Evolutionary conservation across 2,329 filamentous ascomycete genomes (phyloP), one percentile per base, ranked within the genome.

Genomic region (Colletotrichum echinochloae): DNA sequence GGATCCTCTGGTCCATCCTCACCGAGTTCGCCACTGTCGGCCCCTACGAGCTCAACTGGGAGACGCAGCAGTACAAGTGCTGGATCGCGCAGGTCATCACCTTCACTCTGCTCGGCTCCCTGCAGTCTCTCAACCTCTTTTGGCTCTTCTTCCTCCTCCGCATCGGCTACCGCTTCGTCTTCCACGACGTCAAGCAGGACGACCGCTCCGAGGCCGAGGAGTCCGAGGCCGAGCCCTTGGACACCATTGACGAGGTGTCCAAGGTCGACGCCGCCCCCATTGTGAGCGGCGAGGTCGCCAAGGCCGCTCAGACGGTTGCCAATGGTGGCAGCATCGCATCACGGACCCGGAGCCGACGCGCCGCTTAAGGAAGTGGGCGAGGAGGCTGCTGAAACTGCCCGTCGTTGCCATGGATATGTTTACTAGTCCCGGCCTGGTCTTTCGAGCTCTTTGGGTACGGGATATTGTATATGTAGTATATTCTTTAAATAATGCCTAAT

Each of bases 101-200:
- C 0, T 87, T 88, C 44, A 76, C 74, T 0, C 81, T 91, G 3
- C 80, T 90, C 2, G 83, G 84, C 1, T 77, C 78, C 11, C 78
- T 91, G 48, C 89, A 91, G 76, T 81, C 83, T 0, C 82, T 90
- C 54, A 90, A 90, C 72, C 71, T 90, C 1, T 90, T 89, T 78
- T 91, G 89, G 89, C 81, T 90, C 59, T 88, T 84, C 76, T 83
- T 87, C 74, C 87, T 91, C 62, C 76, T 88, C 70, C 81, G 87
- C 55, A 89, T 88, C 54, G 84, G 86, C 2, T 88, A 85, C 62
- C 79, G 86, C 28, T 87, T 88, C 66, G 79, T 88, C 3, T 79
- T 83, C 23, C 82, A 80, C 51, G 82, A 83, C 37, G 83, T 83
- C n/a, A 82, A 81, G 20, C 84, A 86, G 54, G 89, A 90, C 73